These are phyloP conservation scores for Coprinopsis sp. DNA, from an alignment of 768 basidiomycete genomes.

Conservation along the genomic window DNA sequence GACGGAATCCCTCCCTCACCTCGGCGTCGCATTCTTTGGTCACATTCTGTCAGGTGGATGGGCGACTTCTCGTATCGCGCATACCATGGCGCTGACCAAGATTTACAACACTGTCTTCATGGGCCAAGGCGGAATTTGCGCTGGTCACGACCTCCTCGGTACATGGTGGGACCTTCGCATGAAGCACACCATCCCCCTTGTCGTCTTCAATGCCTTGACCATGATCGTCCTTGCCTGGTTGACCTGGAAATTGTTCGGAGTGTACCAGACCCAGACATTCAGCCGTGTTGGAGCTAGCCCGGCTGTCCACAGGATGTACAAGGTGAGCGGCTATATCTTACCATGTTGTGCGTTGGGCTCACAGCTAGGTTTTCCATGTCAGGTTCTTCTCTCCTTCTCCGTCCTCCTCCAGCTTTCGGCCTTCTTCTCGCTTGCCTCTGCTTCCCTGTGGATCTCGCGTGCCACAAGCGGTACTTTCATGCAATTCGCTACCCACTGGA, in stretches of 20 bases:
- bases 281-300: slow-evolving; percentile 45
- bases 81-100: slow-evolving; percentile 24
- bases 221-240: slow-evolving; percentile 35
- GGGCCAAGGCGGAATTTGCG: slow-evolving; percentile 34
- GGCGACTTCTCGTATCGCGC: slow-evolving; percentile 39
- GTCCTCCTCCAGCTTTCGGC: slow-evolving; percentile 43
- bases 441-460: slow-evolving; percentile 47
- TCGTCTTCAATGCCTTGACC: slow-evolving; percentile 32
- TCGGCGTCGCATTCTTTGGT: slow-evolving; percentile 42
- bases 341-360: neutral
- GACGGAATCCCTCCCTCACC: slow-evolving; percentile 48
- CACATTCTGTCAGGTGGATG: slow-evolving; percentile 45
- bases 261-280: slow-evolving; percentile 43
- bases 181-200: slow-evolving; percentile 32
- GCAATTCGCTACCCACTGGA: slow-evolving; percentile 28
- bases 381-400: slow-evolving; percentile 48
- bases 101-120: slow-evolving; percentile 34
- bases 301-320: slow-evolving; percentile 42
- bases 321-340: slow-evolving; percentile 24
- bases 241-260: slow-evolving; percentile 40
- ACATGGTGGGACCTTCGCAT: slow-evolving; percentile 37
- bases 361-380: neutral
- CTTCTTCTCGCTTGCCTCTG: slow-evolving; percentile 46
- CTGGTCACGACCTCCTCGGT: slow-evolving; percentile 35
- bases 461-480: slow-evolving; percentile 32